Base-by-base conservation (phyloP, 2,329 filamentous ascomycete species). In the Sarocladium strictum region DNA sequence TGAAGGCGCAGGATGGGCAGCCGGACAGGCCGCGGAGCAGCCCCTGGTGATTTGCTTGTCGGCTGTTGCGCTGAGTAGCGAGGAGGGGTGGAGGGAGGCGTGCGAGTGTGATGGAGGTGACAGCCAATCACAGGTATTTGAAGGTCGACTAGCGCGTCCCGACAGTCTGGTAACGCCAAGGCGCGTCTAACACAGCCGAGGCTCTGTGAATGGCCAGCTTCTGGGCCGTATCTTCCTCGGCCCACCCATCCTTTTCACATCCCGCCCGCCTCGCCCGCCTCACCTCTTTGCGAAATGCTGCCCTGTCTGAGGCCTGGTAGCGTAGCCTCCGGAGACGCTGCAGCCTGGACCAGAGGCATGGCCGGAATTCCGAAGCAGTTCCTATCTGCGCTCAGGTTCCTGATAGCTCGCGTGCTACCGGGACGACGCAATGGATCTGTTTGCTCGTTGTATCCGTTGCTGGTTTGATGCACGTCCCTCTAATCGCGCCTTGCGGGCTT, bases 151-250 rank as follows among this genome's bases (percentile, higher is more conserved):
- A 71, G 69, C 63, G 66, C 59, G 62, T 64, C 65, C 64, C 69
- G 69, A 61, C 64, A 69, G 59, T 59, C 60, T 67, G 69, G 69
- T 65, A 69, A 61, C 62, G 58, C 60, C 68, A 63, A 67, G 59
- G 60, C 51, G 60, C 58, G 58, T 53, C 33, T 61, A 57, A 59
- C 49, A 47, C 24, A 43, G 55, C 51, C 56, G 21, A 57, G 57
- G 55, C 37, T 35, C 55, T 54, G 54, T 66, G 60, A 69, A 53
- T 68, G 67, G 67, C 54, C 60, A 57, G 55, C 24, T 23, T 49
- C 52, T 57, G 61, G 64, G 55, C 61, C 60, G 58, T 55, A 61
- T 55, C 58, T 59, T 5, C 38, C 19, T 6, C 7, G 23, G 9
- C 24, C 54, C 40, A 47, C 53, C 27, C 40, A 19, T 32, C 40